Base-by-base conservation (phyloP, 2,329 filamentous ascomycete genomes). In the Cladosporium cucumerinum region DNA sequence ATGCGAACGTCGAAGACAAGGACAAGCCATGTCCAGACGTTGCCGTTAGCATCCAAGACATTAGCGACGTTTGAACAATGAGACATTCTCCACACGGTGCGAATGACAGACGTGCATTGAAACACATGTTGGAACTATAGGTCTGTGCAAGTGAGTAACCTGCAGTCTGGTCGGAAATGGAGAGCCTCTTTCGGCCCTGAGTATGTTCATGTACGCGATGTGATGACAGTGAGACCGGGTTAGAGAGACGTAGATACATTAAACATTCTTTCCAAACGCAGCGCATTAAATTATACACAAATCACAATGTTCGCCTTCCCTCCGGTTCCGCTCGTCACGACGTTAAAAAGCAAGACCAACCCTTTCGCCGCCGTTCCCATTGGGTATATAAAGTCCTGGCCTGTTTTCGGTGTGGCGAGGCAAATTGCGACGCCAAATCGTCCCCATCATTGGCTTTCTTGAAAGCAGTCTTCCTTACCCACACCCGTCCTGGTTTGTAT, bases 181-280 rank as follows among this genome's bases (percentile, higher is more conserved):
- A 28, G 26, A 4, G 26, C 26, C 26, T 28, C 26, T 28, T 28
- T n/a, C n/a, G n/a, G 26, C 26, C 3, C 26, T 28, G 26, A 7
- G 26, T 7, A 28, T 4, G 26, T 28, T 28, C 26, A 28, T 28
- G 26, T 28, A 28, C 26, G 26, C 26, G 7, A 28, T 28, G 26
- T 28, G 26, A 28, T 28, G 26, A 28, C 26, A 7, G 26, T 7
- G 26, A 7, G 7, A 28, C n/a, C n/a, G n/a, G n/a, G n/a, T n/a
- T n/a, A n/a, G n/a, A n/a, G 12, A 61, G 55, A 58, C 55, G 12
- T 58, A 58, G 36, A 58, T 58, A 58, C 55, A 58, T 58, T 58
- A 58, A 14, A 34, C 23, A 18, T 43, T 43, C 36, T 57, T 11
- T 46, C 12, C 21, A 28, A 57, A 58, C 14, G 39, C 16, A 39